These are phyloP conservation scores for Pueraria montana DNA, from an alignment of 306 rosid genomes.

Conservation along the genomic window DNA sequence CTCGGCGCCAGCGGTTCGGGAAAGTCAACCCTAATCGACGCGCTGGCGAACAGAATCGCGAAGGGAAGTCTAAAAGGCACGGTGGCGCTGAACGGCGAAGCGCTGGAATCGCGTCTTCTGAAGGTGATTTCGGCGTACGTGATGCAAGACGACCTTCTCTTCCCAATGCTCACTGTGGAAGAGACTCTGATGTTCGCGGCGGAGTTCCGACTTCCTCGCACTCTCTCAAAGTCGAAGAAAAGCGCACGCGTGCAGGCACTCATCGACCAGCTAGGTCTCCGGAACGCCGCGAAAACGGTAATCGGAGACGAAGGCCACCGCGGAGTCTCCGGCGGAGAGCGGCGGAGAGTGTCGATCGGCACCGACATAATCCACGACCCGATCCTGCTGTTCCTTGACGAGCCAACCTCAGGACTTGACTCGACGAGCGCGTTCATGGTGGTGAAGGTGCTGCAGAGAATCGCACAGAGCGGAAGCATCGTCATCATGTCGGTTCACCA, in stretches of 20 bases:
- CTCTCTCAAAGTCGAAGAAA: conserved; percentile 86
- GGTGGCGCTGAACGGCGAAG: conserved; percentile 82
- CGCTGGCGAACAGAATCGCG: conserved; percentile 85
- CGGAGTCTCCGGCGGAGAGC: conserved; percentile 93
- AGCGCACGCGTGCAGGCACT: conserved; percentile 76
- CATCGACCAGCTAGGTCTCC: conserved; percentile 91
- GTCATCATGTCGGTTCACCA: conserved; percentile 96
- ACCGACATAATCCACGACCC: conserved; percentile 96
- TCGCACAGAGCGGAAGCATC: conserved; percentile 96
- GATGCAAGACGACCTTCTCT: conserved; percentile 95
- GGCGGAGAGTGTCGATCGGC: conserved; percentile 95
- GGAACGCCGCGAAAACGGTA: conserved; percentile 78
- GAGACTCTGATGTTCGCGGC: conserved; percentile 95
- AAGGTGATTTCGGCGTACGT: conserved; percentile 95
- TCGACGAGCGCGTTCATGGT: conserved; percentile 98
- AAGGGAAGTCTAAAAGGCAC: conserved; percentile 88
- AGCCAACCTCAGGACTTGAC: conserved; percentile 95
- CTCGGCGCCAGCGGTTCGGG: conserved; percentile 98
- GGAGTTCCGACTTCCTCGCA: conserved; percentile 82
- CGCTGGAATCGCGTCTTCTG: conserved; percentile 71
- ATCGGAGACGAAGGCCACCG: conserved; percentile 98
- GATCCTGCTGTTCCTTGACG: conserved; percentile 86
- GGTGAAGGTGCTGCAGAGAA: conserved; percentile 90
- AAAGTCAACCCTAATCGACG: conserved; percentile 91
- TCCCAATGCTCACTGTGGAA: conserved; percentile 96